Evolutionary conservation across 768 basidiomycete species (phyloP).

Genomic region (Serendipita sp.): DNA sequence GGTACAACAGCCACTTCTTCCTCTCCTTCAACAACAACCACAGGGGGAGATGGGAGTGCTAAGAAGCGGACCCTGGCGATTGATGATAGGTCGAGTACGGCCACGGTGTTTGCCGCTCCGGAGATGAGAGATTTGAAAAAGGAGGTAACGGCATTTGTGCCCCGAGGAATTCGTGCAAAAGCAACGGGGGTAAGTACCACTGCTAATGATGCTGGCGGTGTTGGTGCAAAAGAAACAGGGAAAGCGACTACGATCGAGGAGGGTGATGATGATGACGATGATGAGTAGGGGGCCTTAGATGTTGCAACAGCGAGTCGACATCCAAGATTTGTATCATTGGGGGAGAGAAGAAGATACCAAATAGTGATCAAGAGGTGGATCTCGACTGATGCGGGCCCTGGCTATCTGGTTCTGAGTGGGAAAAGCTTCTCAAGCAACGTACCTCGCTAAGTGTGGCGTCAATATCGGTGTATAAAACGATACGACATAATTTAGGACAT

Average conservation of each 20-base stretch:
- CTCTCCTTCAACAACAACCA: slow-evolving; percentile 21
- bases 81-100: slow-evolving; percentile 29
- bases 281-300: too few relatives aligned
- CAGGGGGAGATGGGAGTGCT: not conserved
- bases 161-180: slow-evolving; percentile 17
- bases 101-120: slow-evolving; percentile 70
- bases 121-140: slow-evolving; percentile 86
- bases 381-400: too few relatives aligned
- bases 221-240: not conserved
- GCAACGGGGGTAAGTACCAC: not conserved
- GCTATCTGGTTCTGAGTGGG: too few relatives aligned
- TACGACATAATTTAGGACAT: too few relatives aligned
- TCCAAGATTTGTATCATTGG: too few relatives aligned
- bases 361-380: too few relatives aligned
- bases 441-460: too few relatives aligned
- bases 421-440: too few relatives aligned
- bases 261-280: too few relatives aligned
- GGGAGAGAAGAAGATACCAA: too few relatives aligned
- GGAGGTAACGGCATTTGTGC: slow-evolving; percentile 87
- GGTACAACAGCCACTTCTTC: slow-evolving; percentile 14
- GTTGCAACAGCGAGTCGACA: too few relatives aligned
- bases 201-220: not conserved
- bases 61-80: slow-evolving; percentile 11
- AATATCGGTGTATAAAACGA: too few relatives aligned
- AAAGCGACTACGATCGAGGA: not conserved